A percentile compares a stretch with the other conserved stretches of the same genome.
Conservation (phyloP, 176 grass and related monocot species). For the Aechmea fasciata region DNA sequence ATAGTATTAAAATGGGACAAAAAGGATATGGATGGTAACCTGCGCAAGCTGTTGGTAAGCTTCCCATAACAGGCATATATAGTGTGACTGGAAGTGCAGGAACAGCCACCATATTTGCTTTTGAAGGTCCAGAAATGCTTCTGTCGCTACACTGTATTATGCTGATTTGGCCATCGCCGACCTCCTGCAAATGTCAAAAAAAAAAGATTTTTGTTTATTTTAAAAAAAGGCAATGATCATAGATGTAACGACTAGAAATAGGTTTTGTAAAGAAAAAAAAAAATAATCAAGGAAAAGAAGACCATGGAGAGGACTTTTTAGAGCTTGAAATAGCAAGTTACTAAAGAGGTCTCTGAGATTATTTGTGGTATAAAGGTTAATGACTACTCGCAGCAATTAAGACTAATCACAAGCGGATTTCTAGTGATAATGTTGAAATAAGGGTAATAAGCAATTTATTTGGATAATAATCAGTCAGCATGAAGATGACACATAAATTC, state of each 20-base stretch:
- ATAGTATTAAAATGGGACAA: background rate
- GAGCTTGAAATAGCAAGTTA: background rate
- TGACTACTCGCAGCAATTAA: no score
- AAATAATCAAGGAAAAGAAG: background rate
- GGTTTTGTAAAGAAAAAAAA: background rate
- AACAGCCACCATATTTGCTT: constrained; percentile 34
- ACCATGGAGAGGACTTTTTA: background rate
- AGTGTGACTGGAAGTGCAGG: constrained; percentile 45
- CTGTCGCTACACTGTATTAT: constrained; percentile 11
- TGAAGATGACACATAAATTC: no score
- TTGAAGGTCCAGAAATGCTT: constrained; percentile 19
- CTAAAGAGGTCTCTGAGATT: background rate
- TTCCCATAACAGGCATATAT: constrained; percentile 37
- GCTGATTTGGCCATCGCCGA: constrained; percentile 4
- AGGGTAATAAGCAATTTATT: no score
- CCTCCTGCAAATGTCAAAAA: constrained; percentile 24
- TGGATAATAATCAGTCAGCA: no score
- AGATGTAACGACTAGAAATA: background rate
- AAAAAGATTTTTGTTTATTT: background rate
- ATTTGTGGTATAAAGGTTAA: background rate
- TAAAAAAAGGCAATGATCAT: background rate
- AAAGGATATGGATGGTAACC: constrained; percentile 28
- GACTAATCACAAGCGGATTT: no score
- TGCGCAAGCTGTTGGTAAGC: constrained; percentile 27
- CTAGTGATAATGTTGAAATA: no score